Conservation (phyloP, 2,329 filamentous ascomycete genomes). For the Aspergillus arachidicola region DNA sequence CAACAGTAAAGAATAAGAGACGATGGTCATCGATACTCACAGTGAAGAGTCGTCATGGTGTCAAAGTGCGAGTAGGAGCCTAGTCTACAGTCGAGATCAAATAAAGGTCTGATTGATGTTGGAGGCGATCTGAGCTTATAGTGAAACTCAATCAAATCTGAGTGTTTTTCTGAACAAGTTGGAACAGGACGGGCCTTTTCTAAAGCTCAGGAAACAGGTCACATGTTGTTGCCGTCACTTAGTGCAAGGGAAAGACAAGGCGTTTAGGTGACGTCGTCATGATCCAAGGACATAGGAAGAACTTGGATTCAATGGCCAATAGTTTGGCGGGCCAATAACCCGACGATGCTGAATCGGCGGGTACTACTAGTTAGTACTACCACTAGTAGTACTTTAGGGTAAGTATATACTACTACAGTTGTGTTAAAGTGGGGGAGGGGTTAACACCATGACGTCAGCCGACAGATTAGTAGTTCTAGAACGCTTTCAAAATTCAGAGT, state of each 20-base stretch:
- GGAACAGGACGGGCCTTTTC: not conserved
- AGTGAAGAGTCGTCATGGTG: slow-evolving; percentile 63
- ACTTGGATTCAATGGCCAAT: not conserved
- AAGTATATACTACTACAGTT: not conserved
- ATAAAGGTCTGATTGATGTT: not conserved
- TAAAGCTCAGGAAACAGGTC: slow-evolving; percentile 4
- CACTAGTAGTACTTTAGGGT: not conserved
- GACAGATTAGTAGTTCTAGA: not conserved
- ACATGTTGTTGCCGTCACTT: slow-evolving; percentile 12
- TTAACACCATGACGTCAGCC: slow-evolving; percentile 1
- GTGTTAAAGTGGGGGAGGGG: not conserved
- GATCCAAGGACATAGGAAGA: slow-evolving; percentile 18
- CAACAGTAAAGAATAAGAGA: not conserved
- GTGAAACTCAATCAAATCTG: not conserved
- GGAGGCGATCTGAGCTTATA: slow-evolving; percentile 6
- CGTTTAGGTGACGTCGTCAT: slow-evolving; percentile 35
- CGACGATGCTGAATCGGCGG: not conserved
- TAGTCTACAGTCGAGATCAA: not conserved
- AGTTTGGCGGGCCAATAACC: slow-evolving; percentile 5
- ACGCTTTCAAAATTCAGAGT: not conserved
- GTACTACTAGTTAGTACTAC: not conserved
- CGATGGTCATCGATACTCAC: slow-evolving; percentile 45
- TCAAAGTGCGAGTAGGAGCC: slow-evolving; percentile 9
- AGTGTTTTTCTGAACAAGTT: not conserved
- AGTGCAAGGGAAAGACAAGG: slow-evolving; percentile 2